Base-by-base conservation (phyloP, 306 rosid species). In the Lablab purpureus region DNA sequence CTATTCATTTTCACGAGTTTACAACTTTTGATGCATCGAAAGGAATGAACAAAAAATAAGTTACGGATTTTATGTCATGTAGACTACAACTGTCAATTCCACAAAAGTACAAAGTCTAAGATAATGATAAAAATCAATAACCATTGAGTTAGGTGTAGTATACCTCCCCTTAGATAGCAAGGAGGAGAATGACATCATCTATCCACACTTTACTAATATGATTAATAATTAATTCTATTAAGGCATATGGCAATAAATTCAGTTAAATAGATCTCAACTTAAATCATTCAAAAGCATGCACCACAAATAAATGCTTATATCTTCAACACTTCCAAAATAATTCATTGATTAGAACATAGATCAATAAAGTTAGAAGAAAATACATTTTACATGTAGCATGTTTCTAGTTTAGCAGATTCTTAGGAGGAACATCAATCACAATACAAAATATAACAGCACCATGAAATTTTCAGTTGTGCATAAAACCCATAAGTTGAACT, bases 371-470 rank as follows among this genome's bases (percentile, higher is more conserved):
- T 40, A 13, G 45, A 40, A 9, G 45, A 40, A 40, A 40, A 40
- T 10, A 40, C 11, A 40, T 10, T 40, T 37, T 21, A 18, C 11
- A 27, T n/a, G 23, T 51, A 52, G 23, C 54, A 50, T 66, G 21
- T 37, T 36, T 25, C 74, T 77, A 66, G 55, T 52, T 36, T 50
- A 66, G 55, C n/a, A 18, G 52, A 50, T 22, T 71, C 43, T 21
- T 10, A 46, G 32, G 19, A 47, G 70, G n/a, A 69, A 56, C 17
- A 28, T 59, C 64, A 71, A 80, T 32, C 59, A 72, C 50, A 55
- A 60, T 36, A 34, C 34, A 10, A 50, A 68, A 63, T 77, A 40
- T 23, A 80, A 2, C 34, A 27, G 13, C 56, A 55, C 62, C 70
- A 58, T 28, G 62, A 43, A 55, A 56, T 41, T 78, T 46, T 68